Percentiles rank a stretch among this genome's conserved stretches.
Conservation (phyloP, 2,329 filamentous ascomycete species). For the Fusarium sp. region DNA sequence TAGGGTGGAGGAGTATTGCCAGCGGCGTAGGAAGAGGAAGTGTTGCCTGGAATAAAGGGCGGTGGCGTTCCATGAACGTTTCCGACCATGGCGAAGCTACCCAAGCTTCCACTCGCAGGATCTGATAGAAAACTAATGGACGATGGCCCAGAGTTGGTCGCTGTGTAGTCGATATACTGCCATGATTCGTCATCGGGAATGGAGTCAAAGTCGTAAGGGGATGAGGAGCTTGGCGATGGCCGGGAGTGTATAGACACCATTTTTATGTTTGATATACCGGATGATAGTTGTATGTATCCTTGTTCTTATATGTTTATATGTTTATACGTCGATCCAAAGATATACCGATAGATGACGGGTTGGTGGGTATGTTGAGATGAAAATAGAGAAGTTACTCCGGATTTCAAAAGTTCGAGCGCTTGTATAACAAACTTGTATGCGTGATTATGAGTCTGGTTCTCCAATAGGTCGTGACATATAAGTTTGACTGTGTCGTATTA, state of each 20-base stretch:
- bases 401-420: neutral
- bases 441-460: neutral
- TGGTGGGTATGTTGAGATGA: neutral
- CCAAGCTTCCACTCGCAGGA: constrained; percentile 64
- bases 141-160: constrained; percentile 51
- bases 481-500: constrained; percentile 6
- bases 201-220: constrained; percentile 57
- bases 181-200: constrained; percentile 60
- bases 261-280: neutral
- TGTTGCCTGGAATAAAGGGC: constrained; percentile 25
- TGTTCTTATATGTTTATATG: constrained; percentile 8
- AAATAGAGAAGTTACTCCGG: neutral
- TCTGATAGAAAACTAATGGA: constrained; percentile 62
- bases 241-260: constrained; percentile 58
- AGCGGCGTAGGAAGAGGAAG: constrained; percentile 26
- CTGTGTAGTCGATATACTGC: constrained; percentile 57
- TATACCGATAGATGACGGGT: neutral
- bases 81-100: constrained; percentile 62
- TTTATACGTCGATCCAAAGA: constrained; percentile 6
- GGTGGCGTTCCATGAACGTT: constrained; percentile 46
- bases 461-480: neutral
- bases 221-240: constrained; percentile 54
- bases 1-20: constrained; percentile 43
- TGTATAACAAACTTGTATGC: neutral
- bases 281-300: neutral